A percentile compares a stretch with the other conserved stretches of the same genome.
Evolutionary conservation across 2,329 filamentous ascomycete genomes (phyloP).

Genomic region (Corinectria fuckeliana): DNA sequence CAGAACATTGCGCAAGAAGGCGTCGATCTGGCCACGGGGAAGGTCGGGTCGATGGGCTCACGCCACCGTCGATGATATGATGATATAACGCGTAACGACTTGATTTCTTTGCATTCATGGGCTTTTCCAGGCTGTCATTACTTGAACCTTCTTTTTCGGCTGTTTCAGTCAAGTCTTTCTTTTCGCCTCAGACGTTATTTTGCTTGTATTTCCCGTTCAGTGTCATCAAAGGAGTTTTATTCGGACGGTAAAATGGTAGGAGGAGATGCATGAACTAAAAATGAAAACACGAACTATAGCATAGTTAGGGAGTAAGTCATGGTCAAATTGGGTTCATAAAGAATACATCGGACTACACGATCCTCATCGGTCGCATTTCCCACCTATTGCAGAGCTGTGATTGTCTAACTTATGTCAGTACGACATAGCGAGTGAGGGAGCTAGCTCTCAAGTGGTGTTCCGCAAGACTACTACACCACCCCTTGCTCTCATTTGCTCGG

Average conservation of each 20-base stretch:
- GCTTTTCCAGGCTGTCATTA: neutral
- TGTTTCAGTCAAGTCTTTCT: too few relatives aligned
- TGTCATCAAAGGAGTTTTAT: neutral
- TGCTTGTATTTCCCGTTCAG: neutral
- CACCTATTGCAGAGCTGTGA: neutral
- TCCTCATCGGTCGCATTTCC: neutral
- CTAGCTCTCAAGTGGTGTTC: neutral
- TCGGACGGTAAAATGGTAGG: neutral
- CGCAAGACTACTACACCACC: neutral
- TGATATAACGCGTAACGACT: neutral
- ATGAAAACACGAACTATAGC: neutral
- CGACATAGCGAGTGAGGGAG: neutral
- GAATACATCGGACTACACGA: neutral
- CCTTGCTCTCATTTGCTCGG: neutral
- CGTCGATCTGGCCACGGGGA: slow-evolving; percentile 31
- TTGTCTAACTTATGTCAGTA: neutral
- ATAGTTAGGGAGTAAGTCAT: neutral
- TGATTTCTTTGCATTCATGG: neutral
- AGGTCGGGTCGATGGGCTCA: slow-evolving; percentile 12
- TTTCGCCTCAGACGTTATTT: neutral
- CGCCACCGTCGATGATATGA: slow-evolving; percentile 8
- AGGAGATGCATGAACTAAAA: neutral
- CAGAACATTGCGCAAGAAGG: slow-evolving; percentile 38
- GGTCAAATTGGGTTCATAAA: neutral
- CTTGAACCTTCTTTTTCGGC: neutral